Evolutionary conservation across 2,329 filamentous ascomycete genomes (phyloP), one percentile per base, ranked within the genome.

Genomic region (Fusarium keratoplasticum): DNA sequence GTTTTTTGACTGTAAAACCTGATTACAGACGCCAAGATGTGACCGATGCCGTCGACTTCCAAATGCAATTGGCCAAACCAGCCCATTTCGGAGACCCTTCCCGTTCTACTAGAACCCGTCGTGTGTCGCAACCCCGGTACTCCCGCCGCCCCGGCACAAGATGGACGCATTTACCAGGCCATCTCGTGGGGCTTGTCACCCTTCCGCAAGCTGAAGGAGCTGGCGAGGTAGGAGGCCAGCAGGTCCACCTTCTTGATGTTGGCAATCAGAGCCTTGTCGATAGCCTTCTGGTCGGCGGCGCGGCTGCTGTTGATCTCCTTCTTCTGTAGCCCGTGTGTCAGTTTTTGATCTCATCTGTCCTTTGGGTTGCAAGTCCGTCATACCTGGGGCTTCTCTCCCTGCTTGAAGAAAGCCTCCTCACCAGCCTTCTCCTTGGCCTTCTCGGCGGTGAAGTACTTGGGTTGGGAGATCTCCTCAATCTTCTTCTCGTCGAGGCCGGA

Each of bases 151-250:
- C 77, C 75, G 74, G 73, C 72, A 68, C 69, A 79, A 74, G 71
- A 75, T 80, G 79, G 78, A 52, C 74, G 76, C 78, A 75, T 91
- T 88, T 98, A 99, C 92, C 96, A 99, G 89, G 94, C 94, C 96
- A 99, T 98, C 92, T 97, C 94, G 90, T 99, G 96, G 88, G 96
- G 96, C 93, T 96, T 95, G 91, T 99, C 96, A 84, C 96, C 96
- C 91, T 95, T 98, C 89, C 96, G 94, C 88, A 99, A 93, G 92
- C 94, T 97, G 94, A 99, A 99, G 85, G 93, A 95, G 87, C 93
- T 94, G 84, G 91, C 91, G 82, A 99, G 94, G 92, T 99, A 99
- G 89, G 93, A 94, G 85, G 92, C 88, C 82, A 99, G 94, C 88
- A 96, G 89, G 81, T 95, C 93, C 87, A 97, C 95, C 93, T 98